Conservation (phyloP, 2,329 filamentous ascomycete species). For the Talaromyces sp. region DNA sequence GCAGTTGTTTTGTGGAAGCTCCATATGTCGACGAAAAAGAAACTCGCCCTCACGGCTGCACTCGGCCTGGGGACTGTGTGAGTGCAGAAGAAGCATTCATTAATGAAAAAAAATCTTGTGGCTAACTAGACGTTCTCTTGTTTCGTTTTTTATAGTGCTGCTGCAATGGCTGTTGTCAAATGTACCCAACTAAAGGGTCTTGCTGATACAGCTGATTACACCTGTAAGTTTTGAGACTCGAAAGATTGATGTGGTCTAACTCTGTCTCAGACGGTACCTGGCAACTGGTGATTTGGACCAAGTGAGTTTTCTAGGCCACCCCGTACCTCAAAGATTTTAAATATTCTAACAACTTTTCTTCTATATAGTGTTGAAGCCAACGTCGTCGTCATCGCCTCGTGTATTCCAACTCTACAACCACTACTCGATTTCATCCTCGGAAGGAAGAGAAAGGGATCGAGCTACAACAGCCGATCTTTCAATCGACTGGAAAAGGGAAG, state of each 20-base stretch:
- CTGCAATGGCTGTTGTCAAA: constrained; percentile 26
- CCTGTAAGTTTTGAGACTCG: constrained; percentile 21
- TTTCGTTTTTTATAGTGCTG: constrained; percentile 19
- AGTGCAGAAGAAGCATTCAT: constrained; percentile 7
- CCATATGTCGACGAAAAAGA: constrained; percentile 23
- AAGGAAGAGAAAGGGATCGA: constrained; percentile 10
- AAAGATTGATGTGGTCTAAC: not conserved
- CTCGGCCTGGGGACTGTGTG: constrained; percentile 24
- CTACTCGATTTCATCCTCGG: constrained; percentile 23
- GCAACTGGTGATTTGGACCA: constrained; percentile 44
- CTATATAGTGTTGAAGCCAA: constrained; percentile 25
- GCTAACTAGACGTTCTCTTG: not conserved
- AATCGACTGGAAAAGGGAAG: constrained; percentile 11
- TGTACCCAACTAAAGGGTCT: constrained; percentile 25
- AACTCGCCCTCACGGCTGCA: constrained; percentile 19
- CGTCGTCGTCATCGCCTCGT: constrained; percentile 29
- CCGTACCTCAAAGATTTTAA: too few species aligned
- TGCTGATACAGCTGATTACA: constrained; percentile 23
- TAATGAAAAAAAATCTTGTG: not conserved
- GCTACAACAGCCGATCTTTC: constrained; percentile 10
- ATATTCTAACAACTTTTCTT: not conserved
- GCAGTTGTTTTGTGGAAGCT: constrained; percentile 23
- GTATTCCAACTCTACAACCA: constrained; percentile 31
- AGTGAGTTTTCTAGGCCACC: constrained; percentile 22
- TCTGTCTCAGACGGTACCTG: constrained; percentile 30